These are phyloP conservation scores for Smallanthus sonchifolius DNA, from an alignment of 129 eudicot species.

Conservation along the genomic window DNA sequence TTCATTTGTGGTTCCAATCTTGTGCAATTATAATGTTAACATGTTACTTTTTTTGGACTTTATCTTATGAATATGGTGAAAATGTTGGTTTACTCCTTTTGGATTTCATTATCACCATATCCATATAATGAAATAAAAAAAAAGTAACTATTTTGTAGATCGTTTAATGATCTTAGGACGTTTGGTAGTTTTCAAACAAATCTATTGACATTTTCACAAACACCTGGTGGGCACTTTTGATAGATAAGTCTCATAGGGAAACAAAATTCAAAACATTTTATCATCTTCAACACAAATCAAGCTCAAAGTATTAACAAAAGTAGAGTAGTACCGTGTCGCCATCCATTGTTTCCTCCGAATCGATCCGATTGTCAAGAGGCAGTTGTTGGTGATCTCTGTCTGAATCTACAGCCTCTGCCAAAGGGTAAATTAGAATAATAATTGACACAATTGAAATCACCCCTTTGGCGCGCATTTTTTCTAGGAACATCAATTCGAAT, in stretches of 20 bases:
- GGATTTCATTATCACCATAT: too few relatives aligned
- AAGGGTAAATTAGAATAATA: constrained; percentile 36
- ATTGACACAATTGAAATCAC: constrained; percentile 29
- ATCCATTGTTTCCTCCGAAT: constrained; percentile 35
- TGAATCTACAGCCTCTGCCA: constrained; percentile 33
- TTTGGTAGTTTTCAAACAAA: neutral
- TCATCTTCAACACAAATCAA: constrained; percentile 2
- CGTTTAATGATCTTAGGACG: neutral
- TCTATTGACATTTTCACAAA: constrained; percentile 1
- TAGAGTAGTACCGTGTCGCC: constrained; percentile 53
- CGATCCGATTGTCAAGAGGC: constrained; percentile 31
- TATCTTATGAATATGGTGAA: too few relatives aligned
- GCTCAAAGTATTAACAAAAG: constrained; percentile 11
- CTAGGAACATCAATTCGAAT: constrained; percentile 37
- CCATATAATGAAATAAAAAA: too few relatives aligned
- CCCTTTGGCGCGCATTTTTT: constrained; percentile 45
- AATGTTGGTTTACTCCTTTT: too few relatives aligned
- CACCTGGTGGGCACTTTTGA: constrained; percentile 7
- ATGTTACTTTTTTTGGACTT: too few relatives aligned
- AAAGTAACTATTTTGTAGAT: too few relatives aligned
- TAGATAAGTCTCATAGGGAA: neutral
- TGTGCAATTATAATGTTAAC: too few relatives aligned
- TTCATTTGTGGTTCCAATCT: too few relatives aligned
- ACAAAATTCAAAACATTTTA: neutral
- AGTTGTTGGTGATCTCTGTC: constrained; percentile 32